Conservation (phyloP, 164 flowering plant species). For the Buxus sempervirens region DNA sequence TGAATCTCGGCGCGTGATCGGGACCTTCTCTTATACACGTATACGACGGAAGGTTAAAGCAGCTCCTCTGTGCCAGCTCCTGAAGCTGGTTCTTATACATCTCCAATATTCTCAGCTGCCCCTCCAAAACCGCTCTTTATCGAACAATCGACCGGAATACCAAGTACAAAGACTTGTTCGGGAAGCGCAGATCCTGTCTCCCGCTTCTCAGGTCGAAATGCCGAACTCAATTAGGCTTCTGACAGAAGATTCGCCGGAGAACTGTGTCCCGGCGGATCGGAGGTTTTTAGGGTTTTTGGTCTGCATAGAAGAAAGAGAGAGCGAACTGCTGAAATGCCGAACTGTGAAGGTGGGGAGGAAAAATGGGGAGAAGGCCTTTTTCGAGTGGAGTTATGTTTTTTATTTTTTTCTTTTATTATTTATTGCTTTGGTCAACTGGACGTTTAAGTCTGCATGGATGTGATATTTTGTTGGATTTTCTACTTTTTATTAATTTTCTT, state of each 20-base stretch:
- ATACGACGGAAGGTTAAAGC: conserved; percentile 92
- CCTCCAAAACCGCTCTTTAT: not conserved
- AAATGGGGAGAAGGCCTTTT: not conserved
- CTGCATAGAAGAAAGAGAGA: not conserved
- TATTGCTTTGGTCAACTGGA: not conserved
- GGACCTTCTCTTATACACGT: conserved; percentile 94
- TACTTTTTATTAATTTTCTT: too few species aligned
- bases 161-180: not conserved
- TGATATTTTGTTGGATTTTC: not conserved
- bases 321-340: too few species aligned
- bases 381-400: not conserved
- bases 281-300: not conserved
- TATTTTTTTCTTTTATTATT: too few species aligned
- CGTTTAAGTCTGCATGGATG: not conserved
- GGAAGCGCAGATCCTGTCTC: conserved; percentile 2
- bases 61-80: conserved; percentile 99
- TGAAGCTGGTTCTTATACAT: conserved; percentile 99
- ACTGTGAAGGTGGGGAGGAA: not conserved
- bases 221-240: conserved; percentile 3
- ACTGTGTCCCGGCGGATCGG: not conserved
- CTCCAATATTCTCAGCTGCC: conserved; percentile 13
- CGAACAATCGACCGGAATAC: not conserved
- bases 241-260: not conserved
- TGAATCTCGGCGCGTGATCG: conserved; percentile 98
- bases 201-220: conserved; percentile 4